Base-by-base conservation (phyloP, 23 red algal species). In the Pyropia yezoensis region DNA sequence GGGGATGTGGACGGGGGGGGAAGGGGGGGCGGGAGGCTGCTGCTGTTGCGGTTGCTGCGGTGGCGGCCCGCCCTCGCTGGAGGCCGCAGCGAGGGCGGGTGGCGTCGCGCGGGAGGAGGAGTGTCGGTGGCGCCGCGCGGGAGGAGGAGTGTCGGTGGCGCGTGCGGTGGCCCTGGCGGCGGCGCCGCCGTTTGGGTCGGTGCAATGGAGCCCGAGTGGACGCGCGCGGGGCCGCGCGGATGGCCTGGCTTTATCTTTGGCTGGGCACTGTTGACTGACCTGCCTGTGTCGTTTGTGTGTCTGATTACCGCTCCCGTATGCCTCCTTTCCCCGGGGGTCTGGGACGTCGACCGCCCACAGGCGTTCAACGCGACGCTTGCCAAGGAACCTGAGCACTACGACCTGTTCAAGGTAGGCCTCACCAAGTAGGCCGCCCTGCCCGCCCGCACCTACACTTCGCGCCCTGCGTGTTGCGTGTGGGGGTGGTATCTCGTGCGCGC, bases 371-470 rank as follows among this genome's bases (percentile, higher is more conserved):
- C 72, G 74, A 49, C 26, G 12, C 74, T 79, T 7, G 61, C 63
- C 23, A 34, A 68, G 49, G 74, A 79, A 20, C 74, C 74, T 26
- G 74, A 79, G 14, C 74, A 79, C 50, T 79, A 70, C 60, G 74
- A 79, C 74, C 47, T 79, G 34, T 71, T 71, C 66, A 79, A 79
- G 51, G 66, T 65, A 16, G 56, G 63, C 63, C 66, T 70, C 30
- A 79, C 74, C 16, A 79, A 79, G 74, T 79, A 71, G 65, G 34
- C 18, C 65, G 34, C 7, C 39, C 39, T 8, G 39, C 7, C 39
- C 39, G 3, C 4, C 7, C 11, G 9, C 11, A 7, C 0, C 39
- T 6, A 33, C 30, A 3, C 30, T 6, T 33, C 11, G 4, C 39
- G 11, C 39, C 9, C 39, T 47, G 39, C 9, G 11, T 47, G 39